Conservation (phyloP, 495 filamentous ascomycete species). For the Lophiotrema nucula region DNA sequence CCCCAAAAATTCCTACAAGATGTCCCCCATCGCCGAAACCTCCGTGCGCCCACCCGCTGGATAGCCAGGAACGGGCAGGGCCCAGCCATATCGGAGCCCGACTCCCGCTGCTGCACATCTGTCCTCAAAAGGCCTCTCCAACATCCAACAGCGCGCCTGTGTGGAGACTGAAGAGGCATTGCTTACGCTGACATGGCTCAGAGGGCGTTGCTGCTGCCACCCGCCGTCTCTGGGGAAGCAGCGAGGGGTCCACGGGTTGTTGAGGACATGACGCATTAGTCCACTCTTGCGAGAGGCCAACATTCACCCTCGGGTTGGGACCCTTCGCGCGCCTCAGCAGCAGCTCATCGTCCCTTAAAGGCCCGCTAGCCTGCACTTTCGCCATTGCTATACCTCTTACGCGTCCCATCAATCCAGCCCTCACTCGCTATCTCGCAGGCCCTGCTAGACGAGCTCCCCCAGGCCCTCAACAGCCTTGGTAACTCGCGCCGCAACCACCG, state of each 20-base stretch:
- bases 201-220: too few species aligned
- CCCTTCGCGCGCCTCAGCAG: constrained; percentile 1
- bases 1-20: neutral
- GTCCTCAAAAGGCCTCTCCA: too few species aligned
- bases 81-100: constrained; percentile 11
- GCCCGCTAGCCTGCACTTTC: neutral
- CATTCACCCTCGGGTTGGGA: neutral
- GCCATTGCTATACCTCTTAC: too few species aligned
- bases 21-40: constrained; percentile 13
- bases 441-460: neutral
- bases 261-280: constrained; percentile 12
- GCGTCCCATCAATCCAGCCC: neutral
- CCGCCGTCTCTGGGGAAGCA: too few species aligned
- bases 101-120: too few species aligned
- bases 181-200: too few species aligned
- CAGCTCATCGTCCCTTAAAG: neutral
- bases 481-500: neutral
- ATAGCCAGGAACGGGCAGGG: neutral
- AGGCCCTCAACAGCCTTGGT: neutral
- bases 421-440: neutral
- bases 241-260: too few species aligned
- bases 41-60: constrained; percentile 14
- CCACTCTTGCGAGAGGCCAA: neutral
- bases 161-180: too few species aligned
- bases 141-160: too few species aligned